Evolutionary conservation across 495 filamentous ascomycete species (phyloP).

Genomic region (Neurospora tetrasperma): DNA sequence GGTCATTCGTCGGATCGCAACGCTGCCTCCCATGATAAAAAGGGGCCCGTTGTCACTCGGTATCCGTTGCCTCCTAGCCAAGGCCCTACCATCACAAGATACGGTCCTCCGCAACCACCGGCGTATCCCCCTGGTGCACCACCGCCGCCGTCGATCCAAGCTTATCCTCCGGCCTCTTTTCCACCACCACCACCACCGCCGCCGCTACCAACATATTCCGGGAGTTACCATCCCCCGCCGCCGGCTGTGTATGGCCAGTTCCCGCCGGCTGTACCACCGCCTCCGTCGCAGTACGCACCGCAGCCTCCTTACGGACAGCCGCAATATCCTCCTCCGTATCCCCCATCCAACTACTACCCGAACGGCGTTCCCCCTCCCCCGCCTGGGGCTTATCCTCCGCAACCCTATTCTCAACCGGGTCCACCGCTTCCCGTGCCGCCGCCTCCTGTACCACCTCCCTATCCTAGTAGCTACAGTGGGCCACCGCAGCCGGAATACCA

Average conservation of each 20-base stretch:
- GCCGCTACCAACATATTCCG: slow-evolving; percentile 13
- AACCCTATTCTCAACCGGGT: slow-evolving; percentile 10
- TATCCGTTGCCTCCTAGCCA: slow-evolving; percentile 28
- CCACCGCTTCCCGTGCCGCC: slow-evolving; percentile 15
- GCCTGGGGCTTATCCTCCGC: slow-evolving; percentile 13
- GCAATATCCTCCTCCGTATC: slow-evolving; percentile 19
- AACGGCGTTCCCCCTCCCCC: slow-evolving; percentile 13
- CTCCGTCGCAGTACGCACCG: slow-evolving; percentile 14
- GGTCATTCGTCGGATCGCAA: slow-evolving; percentile 21
- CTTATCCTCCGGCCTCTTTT: slow-evolving; percentile 9
- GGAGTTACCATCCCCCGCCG: slow-evolving; percentile 8
- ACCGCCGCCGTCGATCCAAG: slow-evolving; percentile 15
- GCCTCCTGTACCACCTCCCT: slow-evolving; percentile 19
- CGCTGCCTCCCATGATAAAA: slow-evolving; percentile 20
- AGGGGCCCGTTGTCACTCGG: slow-evolving; percentile 33
- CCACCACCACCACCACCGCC: slow-evolving; percentile 20
- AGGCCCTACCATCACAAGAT: slow-evolving; percentile 11
- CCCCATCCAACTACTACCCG: slow-evolving; percentile 20
- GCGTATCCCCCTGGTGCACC: slow-evolving; percentile 22
- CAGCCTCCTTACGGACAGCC: slow-evolving; percentile 18
- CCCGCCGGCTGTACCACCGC: slow-evolving; percentile 2
- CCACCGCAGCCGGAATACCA: slow-evolving; percentile 19
- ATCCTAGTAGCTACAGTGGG: slow-evolving; percentile 16
- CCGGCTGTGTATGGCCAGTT: slow-evolving; percentile 6
- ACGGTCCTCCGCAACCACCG: slow-evolving; percentile 21